Base-by-base conservation (phyloP, 1,139 yeast species). In the Candida pseudoviswanathii region DNA sequence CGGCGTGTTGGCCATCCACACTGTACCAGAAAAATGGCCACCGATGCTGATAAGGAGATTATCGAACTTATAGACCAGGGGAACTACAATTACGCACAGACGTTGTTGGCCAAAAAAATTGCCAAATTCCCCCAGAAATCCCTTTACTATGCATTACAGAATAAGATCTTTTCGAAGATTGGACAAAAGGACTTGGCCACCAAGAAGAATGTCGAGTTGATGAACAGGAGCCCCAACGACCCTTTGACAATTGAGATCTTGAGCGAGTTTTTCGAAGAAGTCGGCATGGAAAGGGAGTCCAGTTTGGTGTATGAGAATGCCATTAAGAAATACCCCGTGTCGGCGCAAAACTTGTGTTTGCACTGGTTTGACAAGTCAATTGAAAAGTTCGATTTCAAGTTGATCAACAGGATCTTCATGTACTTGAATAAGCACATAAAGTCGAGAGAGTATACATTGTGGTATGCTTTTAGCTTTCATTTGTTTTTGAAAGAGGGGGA, bases 81-180 rank as follows among this genome's bases (percentile, higher is more conserved):
- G 2, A 75, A 82, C 4, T 84, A 66, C 61, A 68, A 73, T 42
- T 71, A 71, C 51, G 94, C 95, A 0, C 71, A 73, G 47, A 70
- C 74, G 9, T 70, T 78, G 41, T 66, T 85, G 16, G 70, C 73
- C 36, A 75, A 77, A 50, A 81, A 81, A 57, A 64, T 84, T 48
- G 70, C 74, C 51, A 79, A 80, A 59, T 68, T 71, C 50, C 95
- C 96, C 0, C 72, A 77, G 33, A 75, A 77, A 48, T 73, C 79
- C 11, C 81, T 80, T 60, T 82, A 78, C 59, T 70, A 74, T 58
- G 83, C 85, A 0, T 66, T 85, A 46, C 70, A 74, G 48, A 78
- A 78, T 44, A 76, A 73, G 55, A 66, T 78, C 2, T 63, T 71
- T 24, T 68, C 70, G 37, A 68, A 71, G 46, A 71, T 70, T 48